A percentile compares a stretch with the other conserved stretches of the same genome.
phyloP scores from a whole-genome alignment of 352 stramenopile genomes.

The Blastocystis sp. region DNA sequence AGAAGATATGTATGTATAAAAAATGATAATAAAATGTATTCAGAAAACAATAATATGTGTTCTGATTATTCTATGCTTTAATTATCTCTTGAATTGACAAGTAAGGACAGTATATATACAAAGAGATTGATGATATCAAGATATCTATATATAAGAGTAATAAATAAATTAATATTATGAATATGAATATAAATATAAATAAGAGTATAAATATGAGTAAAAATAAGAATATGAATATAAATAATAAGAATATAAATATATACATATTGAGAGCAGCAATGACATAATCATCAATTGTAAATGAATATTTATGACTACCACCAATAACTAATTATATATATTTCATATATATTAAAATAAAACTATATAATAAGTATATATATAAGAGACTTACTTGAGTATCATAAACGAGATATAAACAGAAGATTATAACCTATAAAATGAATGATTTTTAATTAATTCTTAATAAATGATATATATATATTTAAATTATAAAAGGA shows the following conservation, averaged over 20 bases:
- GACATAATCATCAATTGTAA: conserved; percentile 22
- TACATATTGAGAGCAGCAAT: conserved; percentile 30
- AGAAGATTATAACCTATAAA: conserved; percentile 9
- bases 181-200: conserved; percentile 34
- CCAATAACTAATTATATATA: too few relatives aligned
- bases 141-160: conserved; percentile 7
- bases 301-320: background rate
- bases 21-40: too few relatives aligned
- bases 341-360: too few relatives aligned
- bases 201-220: too few relatives aligned
- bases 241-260: background rate
- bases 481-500: conserved; percentile 6
- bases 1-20: too few relatives aligned
- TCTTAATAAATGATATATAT: conserved; percentile 12
- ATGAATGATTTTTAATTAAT: background rate
- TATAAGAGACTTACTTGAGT: conserved; percentile 5
- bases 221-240: too few relatives aligned
- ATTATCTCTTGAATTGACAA: too few relatives aligned
- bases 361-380: too few relatives aligned
- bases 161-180: too few relatives aligned
- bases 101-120: conserved; percentile 35
- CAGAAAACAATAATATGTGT: too few relatives aligned
- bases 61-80: too few relatives aligned
- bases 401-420: conserved; percentile 28
- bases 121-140: conserved; percentile 38